These are phyloP conservation scores for Lasiodiplodia gonubiensis DNA, from an alignment of 2,329 filamentous ascomycete genomes.

Conservation along the genomic window DNA sequence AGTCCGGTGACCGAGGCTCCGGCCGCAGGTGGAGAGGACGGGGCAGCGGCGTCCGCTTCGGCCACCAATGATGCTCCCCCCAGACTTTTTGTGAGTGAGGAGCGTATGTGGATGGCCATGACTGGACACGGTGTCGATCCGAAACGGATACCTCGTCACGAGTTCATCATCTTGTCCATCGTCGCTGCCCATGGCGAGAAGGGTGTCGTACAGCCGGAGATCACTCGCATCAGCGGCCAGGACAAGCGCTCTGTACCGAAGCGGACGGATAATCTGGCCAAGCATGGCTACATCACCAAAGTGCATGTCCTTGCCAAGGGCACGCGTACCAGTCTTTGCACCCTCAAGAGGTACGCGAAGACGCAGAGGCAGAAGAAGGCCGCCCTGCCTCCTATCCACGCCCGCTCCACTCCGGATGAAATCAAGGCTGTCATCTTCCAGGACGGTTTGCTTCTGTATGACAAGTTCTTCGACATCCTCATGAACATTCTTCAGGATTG, in stretches of 20 bases:
- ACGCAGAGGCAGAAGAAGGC: constrained; percentile 35
- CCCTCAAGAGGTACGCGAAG: constrained; percentile 57
- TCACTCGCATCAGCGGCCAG: constrained; percentile 62
- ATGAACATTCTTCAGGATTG: constrained; percentile 57
- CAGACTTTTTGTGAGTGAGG: constrained; percentile 55
- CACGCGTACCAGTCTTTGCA: constrained; percentile 62
- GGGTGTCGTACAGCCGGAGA: constrained; percentile 64
- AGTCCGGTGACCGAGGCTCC: background rate
- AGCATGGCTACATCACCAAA: constrained; percentile 68
- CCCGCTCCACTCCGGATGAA: constrained; percentile 22
- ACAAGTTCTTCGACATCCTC: constrained; percentile 55
- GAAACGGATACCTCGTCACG: constrained; percentile 58
- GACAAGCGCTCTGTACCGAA: constrained; percentile 69
- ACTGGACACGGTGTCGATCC: constrained; percentile 65
- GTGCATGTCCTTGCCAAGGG: constrained; percentile 54
- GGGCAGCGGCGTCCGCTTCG: background rate
- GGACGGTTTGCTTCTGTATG: constrained; percentile 53
- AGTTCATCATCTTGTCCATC: constrained; percentile 64
- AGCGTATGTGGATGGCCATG: constrained; percentile 65
- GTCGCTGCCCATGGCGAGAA: constrained; percentile 61
- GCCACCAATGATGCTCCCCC: constrained; percentile 31
- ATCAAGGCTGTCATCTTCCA: constrained; percentile 44
- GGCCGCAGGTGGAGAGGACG: background rate
- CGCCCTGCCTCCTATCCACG: constrained; percentile 23
- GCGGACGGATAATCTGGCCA: constrained; percentile 61